Base-by-base conservation (phyloP, 2,329 filamentous ascomycete genomes). In the Diaporthe amygdali region DNA sequence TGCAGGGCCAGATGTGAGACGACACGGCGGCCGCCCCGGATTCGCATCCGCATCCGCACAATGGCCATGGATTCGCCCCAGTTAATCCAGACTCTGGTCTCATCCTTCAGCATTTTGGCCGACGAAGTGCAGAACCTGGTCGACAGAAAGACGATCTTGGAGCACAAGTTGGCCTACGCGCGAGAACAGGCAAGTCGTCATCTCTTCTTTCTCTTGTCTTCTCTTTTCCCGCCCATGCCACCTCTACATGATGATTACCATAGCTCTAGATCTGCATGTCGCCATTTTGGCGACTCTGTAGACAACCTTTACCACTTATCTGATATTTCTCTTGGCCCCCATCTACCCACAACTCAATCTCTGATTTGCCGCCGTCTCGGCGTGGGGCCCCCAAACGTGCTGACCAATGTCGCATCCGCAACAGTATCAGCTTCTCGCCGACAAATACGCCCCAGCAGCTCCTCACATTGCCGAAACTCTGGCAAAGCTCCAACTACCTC, bases 391-490 rank as follows among this genome's bases (percentile, higher is more conserved):
- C 44, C 52, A 64, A 41, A 66, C 51, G 49, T 39, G 66, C 51
- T 63, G 71, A 72, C 68, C 68, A 67, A 37, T 22, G 41, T 47
- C 55, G 27, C 71, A 44, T 44, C 44, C 20, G n/a, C 47, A 63
- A 76, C 71, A 92, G 90, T 91, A 90, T 77, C 90, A 92, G 77
- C 85, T 86, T 74, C 81, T 92, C 54, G 90, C 90, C 79, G 89
- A 92, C 79, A 92, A 91, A 82, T 90, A 93, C 88, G 90, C 90
- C 69, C 87, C 89, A 64, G 87, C 88, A 63, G 88, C 88, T 68
- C 84, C 90, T 75, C 91, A 92, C 79, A 90, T 93, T 82, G 89
- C 87, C 76, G 90, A 91, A 80, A 92, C 87, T 68, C 83, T 92
- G 81, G 88, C 88, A 76, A 91, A 91, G 81, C 86, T 93, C 74